These are phyloP conservation scores for Picochlorum sp. DNA, from an alignment of 139 green algal genomes.

Conservation along the genomic window DNA sequence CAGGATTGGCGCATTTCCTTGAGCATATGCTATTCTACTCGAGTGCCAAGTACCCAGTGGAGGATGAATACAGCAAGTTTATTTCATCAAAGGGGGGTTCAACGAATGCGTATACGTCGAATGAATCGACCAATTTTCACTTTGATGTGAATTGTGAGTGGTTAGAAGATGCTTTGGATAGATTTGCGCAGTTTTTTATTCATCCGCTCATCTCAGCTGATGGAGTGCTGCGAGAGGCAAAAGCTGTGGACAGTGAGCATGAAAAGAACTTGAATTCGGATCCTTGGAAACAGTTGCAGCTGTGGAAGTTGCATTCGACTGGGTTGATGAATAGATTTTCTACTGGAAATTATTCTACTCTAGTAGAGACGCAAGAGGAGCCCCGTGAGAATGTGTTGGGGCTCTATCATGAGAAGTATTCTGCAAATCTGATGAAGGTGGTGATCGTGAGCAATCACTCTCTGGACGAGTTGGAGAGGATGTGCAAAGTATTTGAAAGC, in stretches of 20 bases:
- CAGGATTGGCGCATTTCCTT: constrained; percentile 75
- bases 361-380: neutral
- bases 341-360: constrained; percentile 41
- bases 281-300: constrained; percentile 69
- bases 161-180: constrained; percentile 64
- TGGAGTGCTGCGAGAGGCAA: constrained; percentile 72
- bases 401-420: constrained; percentile 67
- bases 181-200: constrained; percentile 82
- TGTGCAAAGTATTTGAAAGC: constrained; percentile 34
- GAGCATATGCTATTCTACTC: constrained; percentile 94
- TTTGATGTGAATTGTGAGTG: constrained; percentile 76
- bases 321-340: constrained; percentile 42
- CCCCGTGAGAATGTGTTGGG: constrained; percentile 31
- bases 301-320: constrained; percentile 43
- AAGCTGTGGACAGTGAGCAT: constrained; percentile 72
- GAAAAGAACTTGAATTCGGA: constrained; percentile 82
- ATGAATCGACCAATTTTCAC: constrained; percentile 84
- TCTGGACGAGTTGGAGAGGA: constrained; percentile 66
- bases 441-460: constrained; percentile 47
- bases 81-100: constrained; percentile 60
- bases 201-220: constrained; percentile 63
- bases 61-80: constrained; percentile 42
- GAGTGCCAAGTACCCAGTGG: constrained; percentile 65
- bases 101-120: constrained; percentile 81
- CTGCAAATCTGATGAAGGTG: constrained; percentile 61